phyloP scores from a whole-genome alignment of 495 filamentous ascomycete species.

The Lophiostoma macrostomum region DNA sequence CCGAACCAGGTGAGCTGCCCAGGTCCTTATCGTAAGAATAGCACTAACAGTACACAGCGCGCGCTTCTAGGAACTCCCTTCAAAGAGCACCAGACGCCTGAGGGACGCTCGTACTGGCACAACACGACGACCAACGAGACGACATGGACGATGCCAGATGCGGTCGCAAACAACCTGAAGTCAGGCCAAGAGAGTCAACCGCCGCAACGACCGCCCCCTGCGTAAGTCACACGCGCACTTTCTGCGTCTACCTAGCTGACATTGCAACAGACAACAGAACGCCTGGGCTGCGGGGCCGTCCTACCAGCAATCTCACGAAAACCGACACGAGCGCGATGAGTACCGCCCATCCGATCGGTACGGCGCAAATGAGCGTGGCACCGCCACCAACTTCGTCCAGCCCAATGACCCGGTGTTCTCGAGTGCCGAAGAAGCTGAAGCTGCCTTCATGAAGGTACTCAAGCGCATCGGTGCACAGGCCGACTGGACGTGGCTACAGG shows the following conservation, averaged over 20 bases:
- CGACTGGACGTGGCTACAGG: constrained; percentile 90
- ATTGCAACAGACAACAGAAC: constrained; percentile 60
- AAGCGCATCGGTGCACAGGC: constrained; percentile 79
- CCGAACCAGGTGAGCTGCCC: no score
- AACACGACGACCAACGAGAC: constrained; percentile 88
- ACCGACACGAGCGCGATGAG: constrained; percentile 50
- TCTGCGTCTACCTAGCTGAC: no score
- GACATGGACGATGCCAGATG: constrained; percentile 91
- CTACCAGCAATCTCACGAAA: constrained; percentile 51
- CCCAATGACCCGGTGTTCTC: constrained; percentile 76
- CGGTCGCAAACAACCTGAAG: constrained; percentile 68
- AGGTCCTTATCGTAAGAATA: no score
- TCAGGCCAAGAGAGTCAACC: constrained; percentile 39
- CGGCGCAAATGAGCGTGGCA: no score
- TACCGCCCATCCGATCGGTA: constrained; percentile 53
- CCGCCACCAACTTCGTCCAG: constrained; percentile 58
- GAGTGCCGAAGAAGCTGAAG: constrained; percentile 86
- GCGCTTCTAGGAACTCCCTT: no score
- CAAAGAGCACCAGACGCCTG: no score
- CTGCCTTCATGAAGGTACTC: constrained; percentile 88
- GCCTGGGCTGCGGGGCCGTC: constrained; percentile 58
- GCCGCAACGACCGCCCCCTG: constrained; percentile 47
- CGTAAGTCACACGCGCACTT: constrained; percentile 9
- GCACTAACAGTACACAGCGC: no score
- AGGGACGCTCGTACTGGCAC: constrained; percentile 97